Percentiles rank a stretch among this genome's conserved stretches.
phyloP scores from a whole-genome alignment of 768 basidiomycete species.

The Exidia glandulosa region DNA sequence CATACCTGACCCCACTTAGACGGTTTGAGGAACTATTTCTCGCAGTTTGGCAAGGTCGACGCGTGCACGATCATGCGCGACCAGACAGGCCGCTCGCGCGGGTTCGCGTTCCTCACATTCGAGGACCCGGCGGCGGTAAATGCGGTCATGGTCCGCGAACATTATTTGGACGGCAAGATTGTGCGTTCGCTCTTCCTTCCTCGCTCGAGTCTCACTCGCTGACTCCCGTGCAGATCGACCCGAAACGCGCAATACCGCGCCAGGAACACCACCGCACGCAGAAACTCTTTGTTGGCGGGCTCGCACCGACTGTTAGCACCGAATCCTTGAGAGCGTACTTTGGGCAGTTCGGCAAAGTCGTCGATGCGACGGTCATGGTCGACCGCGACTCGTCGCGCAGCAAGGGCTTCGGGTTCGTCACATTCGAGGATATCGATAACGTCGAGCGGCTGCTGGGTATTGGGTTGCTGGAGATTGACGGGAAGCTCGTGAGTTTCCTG shows the following conservation, averaged over 20 bases:
- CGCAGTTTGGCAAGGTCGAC: constrained; percentile 93
- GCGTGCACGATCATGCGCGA: constrained; percentile 99
- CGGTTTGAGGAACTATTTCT: constrained; percentile 74
- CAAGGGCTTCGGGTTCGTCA: constrained; percentile 97
- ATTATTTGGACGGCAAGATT: constrained; percentile 93
- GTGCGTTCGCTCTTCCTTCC: too few relatives aligned
- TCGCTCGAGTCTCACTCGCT: not conserved
- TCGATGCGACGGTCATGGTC: constrained; percentile 98
- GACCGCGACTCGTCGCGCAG: constrained; percentile 91
- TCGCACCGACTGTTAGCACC: constrained; percentile 84
- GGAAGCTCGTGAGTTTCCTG: constrained; percentile 67
- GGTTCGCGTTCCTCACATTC: constrained; percentile 97
- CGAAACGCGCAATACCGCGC: constrained; percentile 96
- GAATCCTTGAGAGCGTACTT: constrained; percentile 92
- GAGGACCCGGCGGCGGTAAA: constrained; percentile 88
- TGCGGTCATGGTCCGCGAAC: constrained; percentile 90
- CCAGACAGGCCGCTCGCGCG: constrained; percentile 83
- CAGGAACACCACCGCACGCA: constrained; percentile 90
- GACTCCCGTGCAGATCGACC: constrained; percentile 70
- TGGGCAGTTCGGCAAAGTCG: constrained; percentile 86
- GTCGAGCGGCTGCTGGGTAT: constrained; percentile 83
- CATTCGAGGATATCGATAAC: constrained; percentile 78
- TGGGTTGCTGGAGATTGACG: constrained; percentile 86
- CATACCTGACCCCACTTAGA: constrained; percentile 47
- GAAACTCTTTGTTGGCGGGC: constrained; percentile 92